Conservation (phyloP, 441 rosid species). For the Adansonia rubrostipa region DNA sequence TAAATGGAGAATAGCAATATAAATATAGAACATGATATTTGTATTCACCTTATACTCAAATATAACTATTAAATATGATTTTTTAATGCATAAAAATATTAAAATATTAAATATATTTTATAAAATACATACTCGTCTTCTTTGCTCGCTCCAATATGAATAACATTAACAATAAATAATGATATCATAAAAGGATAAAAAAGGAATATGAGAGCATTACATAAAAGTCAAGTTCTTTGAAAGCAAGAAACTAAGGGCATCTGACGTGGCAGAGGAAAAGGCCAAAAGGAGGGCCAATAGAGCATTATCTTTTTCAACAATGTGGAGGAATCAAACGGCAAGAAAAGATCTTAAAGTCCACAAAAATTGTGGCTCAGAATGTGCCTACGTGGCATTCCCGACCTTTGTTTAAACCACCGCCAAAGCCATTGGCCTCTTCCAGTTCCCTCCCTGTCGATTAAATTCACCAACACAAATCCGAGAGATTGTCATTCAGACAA, state of each 20-base stretch:
- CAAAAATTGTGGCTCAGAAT: conserved; percentile 70
- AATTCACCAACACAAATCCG: not conserved
- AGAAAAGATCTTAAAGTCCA: conserved; percentile 57
- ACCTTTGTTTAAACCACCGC: not conserved
- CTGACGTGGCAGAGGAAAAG: conserved; percentile 31
- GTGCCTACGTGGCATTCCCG: conserved; percentile 49
- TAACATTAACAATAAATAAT: too few species aligned
- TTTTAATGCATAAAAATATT: too few species aligned
- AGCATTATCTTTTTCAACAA: conserved; percentile 43
- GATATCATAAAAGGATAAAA: too few species aligned
- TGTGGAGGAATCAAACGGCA: conserved; percentile 55
- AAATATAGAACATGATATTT: too few species aligned
- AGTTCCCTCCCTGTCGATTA: conserved; percentile 3
- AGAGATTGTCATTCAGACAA: not conserved
- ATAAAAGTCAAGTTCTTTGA: conserved; percentile 2
- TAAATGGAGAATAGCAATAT: too few species aligned
- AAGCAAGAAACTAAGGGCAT: not conserved
- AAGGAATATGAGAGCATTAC: too few species aligned
- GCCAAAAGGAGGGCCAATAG: conserved; percentile 13
- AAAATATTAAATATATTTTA: too few species aligned
- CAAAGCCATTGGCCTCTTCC: conserved; percentile 4
- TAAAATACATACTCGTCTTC: too few species aligned
- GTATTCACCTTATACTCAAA: too few species aligned
- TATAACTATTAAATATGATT: too few species aligned
- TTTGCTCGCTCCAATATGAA: too few species aligned